A percentile compares a stretch with the other conserved stretches of the same genome.
These are phyloP conservation scores for Tricladium varicosporioides DNA, from an alignment of 2,329 filamentous ascomycete species.

Conservation along the genomic window DNA sequence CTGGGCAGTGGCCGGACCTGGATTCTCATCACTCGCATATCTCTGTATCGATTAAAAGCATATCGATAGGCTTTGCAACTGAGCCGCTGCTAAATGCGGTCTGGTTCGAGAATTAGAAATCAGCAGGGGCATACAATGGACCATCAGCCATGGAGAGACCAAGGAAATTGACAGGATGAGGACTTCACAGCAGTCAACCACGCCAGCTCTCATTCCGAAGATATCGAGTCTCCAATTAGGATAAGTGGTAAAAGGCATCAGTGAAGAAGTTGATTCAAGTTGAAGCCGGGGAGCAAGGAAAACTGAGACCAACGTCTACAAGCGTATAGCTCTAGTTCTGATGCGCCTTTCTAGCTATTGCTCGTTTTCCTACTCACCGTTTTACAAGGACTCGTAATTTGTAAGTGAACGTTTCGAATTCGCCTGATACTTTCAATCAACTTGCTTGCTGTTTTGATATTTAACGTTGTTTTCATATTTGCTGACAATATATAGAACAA, in stretches of 20 bases:
- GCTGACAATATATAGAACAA: constrained; percentile 38
- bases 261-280: constrained; percentile 75
- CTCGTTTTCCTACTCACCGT: constrained; percentile 53
- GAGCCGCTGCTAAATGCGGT: constrained; percentile 62
- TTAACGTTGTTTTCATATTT: not conserved
- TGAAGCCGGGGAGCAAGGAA: constrained; percentile 68
- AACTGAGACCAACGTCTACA: constrained; percentile 67
- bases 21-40: constrained; percentile 77
- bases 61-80: constrained; percentile 70
- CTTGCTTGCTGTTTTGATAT: not conserved
- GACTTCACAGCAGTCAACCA: constrained; percentile 54
- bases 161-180: constrained; percentile 48
- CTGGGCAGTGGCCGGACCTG: constrained; percentile 68
- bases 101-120: constrained; percentile 61
- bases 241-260: constrained; percentile 44
- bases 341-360: constrained; percentile 56
- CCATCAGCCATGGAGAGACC: constrained; percentile 54
- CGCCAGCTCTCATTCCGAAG: constrained; percentile 45
- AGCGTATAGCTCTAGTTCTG: constrained; percentile 66
- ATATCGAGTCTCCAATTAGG: constrained; percentile 48
- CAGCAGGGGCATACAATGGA: constrained; percentile 54
- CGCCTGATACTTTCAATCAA: not conserved
- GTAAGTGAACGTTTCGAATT: constrained; percentile 34
- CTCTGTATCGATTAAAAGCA: constrained; percentile 68
- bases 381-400: constrained; percentile 54